Evolutionary conservation across 345 rosid genomes (phyloP).

Genomic region (Linum usitatissimum): DNA sequence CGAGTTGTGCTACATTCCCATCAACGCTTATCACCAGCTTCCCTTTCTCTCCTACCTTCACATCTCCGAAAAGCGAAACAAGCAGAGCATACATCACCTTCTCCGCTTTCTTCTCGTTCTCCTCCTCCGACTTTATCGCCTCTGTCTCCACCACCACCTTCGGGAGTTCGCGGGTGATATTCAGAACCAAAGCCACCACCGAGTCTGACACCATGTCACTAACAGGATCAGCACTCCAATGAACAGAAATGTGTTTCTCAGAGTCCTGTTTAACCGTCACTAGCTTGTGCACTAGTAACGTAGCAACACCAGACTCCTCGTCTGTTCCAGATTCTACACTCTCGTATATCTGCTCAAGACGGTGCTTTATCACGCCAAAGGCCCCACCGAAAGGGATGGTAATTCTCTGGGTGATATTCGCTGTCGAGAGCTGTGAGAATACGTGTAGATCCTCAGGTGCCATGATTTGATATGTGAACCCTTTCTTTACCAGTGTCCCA

Average conservation of each 20-base stretch:
- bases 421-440: conserved; percentile 87
- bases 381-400: conserved; percentile 72
- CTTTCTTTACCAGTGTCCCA: conserved; percentile 82
- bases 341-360: conserved; percentile 77
- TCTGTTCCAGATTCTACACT: conserved; percentile 64
- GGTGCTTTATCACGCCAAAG: conserved; percentile 67
- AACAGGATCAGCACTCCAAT: conserved; percentile 81
- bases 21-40: conserved; percentile 62
- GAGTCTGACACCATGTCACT: conserved; percentile 95
- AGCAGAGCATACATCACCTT: conserved; percentile 73
- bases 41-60: conserved; percentile 68
- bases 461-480: conserved; percentile 93
- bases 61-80: conserved; percentile 84
- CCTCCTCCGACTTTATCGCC: conserved; percentile 44
- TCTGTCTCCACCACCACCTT: conserved; percentile 59
- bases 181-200: conserved; percentile 67
- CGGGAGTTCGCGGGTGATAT: conserved; percentile 65
- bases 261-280: conserved; percentile 76
- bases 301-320: conserved; percentile 59
- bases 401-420: conserved; percentile 67
- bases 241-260: conserved; percentile 70
- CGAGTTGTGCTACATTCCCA: conserved; percentile 65
- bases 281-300: conserved; percentile 52
- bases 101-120: conserved; percentile 58
- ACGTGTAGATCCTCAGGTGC: conserved; percentile 92